Percentiles rank a stretch among this genome's conserved stretches.
These are phyloP conservation scores for Aureobasidium mangrovei DNA, from an alignment of 2,329 filamentous ascomycete genomes.

Conservation along the genomic window DNA sequence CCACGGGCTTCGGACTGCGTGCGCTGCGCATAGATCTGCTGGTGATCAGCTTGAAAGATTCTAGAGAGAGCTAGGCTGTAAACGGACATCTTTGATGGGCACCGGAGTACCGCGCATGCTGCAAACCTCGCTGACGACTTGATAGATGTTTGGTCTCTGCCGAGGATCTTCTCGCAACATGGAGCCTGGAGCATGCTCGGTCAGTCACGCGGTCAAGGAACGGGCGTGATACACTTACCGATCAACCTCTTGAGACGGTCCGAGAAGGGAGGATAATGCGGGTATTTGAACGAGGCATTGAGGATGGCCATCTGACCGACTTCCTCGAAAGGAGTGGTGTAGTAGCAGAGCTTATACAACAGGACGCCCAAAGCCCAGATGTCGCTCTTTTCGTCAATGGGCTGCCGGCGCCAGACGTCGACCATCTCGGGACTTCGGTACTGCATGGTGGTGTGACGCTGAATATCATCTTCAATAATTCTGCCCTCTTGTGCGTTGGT, in stretches of 20 bases:
- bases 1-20: conserved; percentile 56
- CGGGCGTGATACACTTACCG: conserved; percentile 47
- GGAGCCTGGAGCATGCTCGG: conserved; percentile 48
- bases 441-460: conserved; percentile 93
- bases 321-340: conserved; percentile 97
- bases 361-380: conserved; percentile 96
- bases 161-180: conserved; percentile 84
- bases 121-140: conserved; percentile 80
- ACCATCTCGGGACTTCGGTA: conserved; percentile 99
- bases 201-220: conserved; percentile 12
- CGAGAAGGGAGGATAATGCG: conserved; percentile 79
- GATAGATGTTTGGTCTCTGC: conserved; percentile 82
- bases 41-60: conserved; percentile 19
- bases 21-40: conserved; percentile 42
- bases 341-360: conserved; percentile 97
- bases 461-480: conserved; percentile 90
- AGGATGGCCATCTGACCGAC: conserved; percentile 95
- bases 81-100: conserved; percentile 77
- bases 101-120: conserved; percentile 79
- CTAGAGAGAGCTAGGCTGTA: not conserved
- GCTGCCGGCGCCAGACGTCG: conserved; percentile 91
- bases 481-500: conserved; percentile 81
- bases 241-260: conserved; percentile 84
- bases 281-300: conserved; percentile 90
- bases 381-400: conserved; percentile 97